These are phyloP conservation scores for Gossypium lobatum DNA, from an alignment of 441 rosid species.

Conservation along the genomic window DNA sequence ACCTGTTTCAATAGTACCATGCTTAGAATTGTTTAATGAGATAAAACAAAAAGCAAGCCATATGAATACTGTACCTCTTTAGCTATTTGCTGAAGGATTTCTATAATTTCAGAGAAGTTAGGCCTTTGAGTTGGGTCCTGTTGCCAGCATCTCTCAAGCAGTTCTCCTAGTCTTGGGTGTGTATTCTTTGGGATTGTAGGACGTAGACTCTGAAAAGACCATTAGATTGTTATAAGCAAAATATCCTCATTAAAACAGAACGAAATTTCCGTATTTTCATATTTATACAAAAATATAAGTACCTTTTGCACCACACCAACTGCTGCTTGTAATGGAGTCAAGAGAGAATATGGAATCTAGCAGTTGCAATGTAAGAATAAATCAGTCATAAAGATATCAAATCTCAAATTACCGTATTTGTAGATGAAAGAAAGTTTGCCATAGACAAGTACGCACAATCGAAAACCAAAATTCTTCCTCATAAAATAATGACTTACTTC, in stretches of 20 bases:
- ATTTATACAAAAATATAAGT: not conserved
- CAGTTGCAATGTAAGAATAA: conserved; percentile 17
- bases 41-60: conserved; percentile 6
- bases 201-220: conserved; percentile 50
- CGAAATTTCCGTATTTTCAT: not conserved
- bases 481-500: conserved; percentile 48
- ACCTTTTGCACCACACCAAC: conserved; percentile 97
- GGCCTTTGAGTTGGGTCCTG: conserved; percentile 79
- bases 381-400: not conserved
- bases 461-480: not conserved
- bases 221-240: conserved; percentile 1
- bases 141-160: conserved; percentile 91
- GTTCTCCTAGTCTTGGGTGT: conserved; percentile 61
- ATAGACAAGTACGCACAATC: not conserved
- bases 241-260: not conserved
- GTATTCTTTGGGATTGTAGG: conserved; percentile 79
- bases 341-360: conserved; percentile 73
- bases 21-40: conserved; percentile 11
- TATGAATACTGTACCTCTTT: conserved; percentile 48
- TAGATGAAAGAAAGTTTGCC: not conserved
- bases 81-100: conserved; percentile 52
- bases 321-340: conserved; percentile 94
- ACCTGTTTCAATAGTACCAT: conserved; percentile 37
- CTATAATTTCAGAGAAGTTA: conserved; percentile 64
- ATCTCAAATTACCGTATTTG: conserved; percentile 4